Conservation (phyloP, 169 alveolate species). For the Cryptosporidium ubiquitum region DNA sequence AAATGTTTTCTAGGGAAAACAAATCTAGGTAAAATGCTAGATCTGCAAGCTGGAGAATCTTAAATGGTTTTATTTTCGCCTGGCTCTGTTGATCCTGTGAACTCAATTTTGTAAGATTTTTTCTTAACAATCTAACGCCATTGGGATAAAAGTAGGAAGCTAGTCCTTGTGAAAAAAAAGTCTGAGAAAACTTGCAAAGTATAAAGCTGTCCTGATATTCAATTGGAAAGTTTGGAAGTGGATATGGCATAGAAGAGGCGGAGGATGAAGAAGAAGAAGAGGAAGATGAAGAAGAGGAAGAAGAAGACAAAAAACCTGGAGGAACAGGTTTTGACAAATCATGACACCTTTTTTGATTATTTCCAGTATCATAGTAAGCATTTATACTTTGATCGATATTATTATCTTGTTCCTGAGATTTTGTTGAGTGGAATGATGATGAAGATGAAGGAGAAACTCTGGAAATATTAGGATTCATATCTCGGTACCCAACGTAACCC, state of each 20-base stretch:
- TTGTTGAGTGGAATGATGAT: neutral
- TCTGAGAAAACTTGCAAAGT: conserved; percentile 2
- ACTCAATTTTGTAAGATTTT: neutral
- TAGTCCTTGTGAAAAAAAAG: conserved; percentile 12
- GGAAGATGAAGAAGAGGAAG: neutral
- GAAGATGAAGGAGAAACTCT: neutral
- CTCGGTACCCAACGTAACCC: neutral
- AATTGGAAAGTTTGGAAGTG: neutral
- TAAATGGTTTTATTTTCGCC: conserved; percentile 21
- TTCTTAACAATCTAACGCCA: neutral
- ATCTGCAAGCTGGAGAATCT: conserved; percentile 35
- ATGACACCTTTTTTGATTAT: too few relatives aligned
- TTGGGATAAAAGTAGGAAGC: neutral
- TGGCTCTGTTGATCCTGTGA: neutral
- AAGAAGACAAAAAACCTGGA: neutral
- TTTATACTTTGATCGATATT: neutral
- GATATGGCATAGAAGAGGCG: neutral
- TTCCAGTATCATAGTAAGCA: neutral
- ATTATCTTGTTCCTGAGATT: neutral
- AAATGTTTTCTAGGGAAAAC: conserved; percentile 1
- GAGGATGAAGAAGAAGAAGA: neutral
- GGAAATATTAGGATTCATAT: neutral
- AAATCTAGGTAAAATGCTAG: conserved; percentile 6
- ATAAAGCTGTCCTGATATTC: neutral
- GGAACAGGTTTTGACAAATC: neutral